A percentile compares a stretch with the other conserved stretches of the same genome.
Conservation (phyloP, 2,329 filamentous ascomycete genomes). For the Colletotrichum sp. region DNA sequence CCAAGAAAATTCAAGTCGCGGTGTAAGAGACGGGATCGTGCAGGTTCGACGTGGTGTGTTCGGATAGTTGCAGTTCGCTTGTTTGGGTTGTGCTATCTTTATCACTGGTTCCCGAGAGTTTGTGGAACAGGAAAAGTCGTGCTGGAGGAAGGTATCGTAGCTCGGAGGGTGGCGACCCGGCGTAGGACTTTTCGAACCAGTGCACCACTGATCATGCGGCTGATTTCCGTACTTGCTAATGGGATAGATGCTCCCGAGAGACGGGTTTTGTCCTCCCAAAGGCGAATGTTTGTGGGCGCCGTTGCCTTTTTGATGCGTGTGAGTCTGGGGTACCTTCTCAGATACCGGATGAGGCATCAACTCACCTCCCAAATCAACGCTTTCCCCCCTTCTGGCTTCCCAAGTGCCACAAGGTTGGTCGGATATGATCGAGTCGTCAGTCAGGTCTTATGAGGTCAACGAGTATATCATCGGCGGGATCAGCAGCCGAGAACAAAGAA, state of each 20-base stretch:
- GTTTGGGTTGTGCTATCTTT: background rate
- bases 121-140: background rate
- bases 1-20: background rate
- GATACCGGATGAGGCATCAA: background rate
- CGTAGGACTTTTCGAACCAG: background rate
- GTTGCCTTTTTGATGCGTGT: background rate
- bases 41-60: background rate
- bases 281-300: background rate
- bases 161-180: background rate
- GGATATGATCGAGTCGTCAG: background rate
- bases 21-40: constrained; percentile 3
- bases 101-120: background rate
- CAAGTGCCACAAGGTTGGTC: background rate
- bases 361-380: background rate
- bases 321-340: background rate
- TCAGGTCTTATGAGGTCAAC: constrained; percentile 6
- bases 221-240: background rate
- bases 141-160: background rate
- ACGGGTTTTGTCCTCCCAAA: background rate
- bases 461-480: constrained; percentile 11
- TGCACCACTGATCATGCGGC: background rate
- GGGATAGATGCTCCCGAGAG: background rate
- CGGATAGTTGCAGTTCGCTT: constrained; percentile 11
- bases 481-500: constrained; percentile 11
- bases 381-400: background rate